Percentiles rank a stretch among this genome's conserved stretches.
phyloP scores from a whole-genome alignment of 2,329 filamentous ascomycete genomes.

The Fonsecaea pedrosoi region DNA sequence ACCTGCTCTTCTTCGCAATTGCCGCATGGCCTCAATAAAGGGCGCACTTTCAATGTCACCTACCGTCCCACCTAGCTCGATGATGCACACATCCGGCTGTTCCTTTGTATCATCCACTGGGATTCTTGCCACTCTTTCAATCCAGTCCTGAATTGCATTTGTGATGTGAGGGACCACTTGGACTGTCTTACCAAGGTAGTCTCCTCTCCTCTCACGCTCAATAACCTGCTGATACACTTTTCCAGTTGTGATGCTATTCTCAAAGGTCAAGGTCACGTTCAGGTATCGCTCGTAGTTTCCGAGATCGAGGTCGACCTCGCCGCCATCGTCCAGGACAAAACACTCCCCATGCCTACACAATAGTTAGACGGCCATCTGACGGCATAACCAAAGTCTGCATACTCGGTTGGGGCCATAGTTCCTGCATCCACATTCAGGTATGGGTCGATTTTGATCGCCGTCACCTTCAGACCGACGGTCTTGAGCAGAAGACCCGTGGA shows the following conservation, averaged over 20 bases:
- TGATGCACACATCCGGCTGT: slow-evolving; percentile 90
- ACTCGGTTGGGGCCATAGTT: slow-evolving; percentile 72
- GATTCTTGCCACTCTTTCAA: slow-evolving; percentile 81
- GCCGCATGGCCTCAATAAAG: slow-evolving; percentile 84
- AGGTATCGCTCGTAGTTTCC: slow-evolving; percentile 84
- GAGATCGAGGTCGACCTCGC: slow-evolving; percentile 76
- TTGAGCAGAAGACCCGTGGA: slow-evolving; percentile 78
- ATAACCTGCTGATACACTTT: slow-evolving; percentile 95
- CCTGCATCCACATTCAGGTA: slow-evolving; percentile 81
- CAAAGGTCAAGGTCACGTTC: slow-evolving; percentile 77
- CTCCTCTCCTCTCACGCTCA: slow-evolving; percentile 71
- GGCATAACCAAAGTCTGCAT: slow-evolving; percentile 38
- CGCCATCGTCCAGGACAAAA: slow-evolving; percentile 84
- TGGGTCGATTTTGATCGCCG: slow-evolving; percentile 74
- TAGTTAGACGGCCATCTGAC: slow-evolving; percentile 17
- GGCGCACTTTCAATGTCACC: slow-evolving; percentile 87
- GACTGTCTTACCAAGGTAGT: slow-evolving; percentile 87
- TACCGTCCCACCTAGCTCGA: slow-evolving; percentile 63
- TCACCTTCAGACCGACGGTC: slow-evolving; percentile 76
- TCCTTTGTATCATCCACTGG: slow-evolving; percentile 84
- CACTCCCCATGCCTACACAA: slow-evolving; percentile 77
- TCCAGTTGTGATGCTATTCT: slow-evolving; percentile 97
- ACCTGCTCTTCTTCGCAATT: slow-evolving; percentile 74
- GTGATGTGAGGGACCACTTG: slow-evolving; percentile 94
- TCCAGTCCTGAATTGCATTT: slow-evolving; percentile 90